Base-by-base conservation (phyloP, 306 rosid species). In the Arachis hypogaea region DNA sequence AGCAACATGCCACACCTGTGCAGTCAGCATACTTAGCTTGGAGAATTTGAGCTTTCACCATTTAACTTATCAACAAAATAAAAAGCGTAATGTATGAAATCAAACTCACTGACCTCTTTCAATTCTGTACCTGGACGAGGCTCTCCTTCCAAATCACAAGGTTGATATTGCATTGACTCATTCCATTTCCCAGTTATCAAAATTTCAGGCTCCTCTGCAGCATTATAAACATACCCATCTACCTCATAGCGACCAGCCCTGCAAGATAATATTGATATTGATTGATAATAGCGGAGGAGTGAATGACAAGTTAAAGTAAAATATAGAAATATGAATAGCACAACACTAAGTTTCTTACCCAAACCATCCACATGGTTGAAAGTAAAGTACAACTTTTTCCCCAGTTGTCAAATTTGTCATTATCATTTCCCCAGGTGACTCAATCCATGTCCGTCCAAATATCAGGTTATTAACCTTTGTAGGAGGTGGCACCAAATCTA, bases 281-380 rank as follows among this genome's bases (percentile, higher is more conserved):
- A 59, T 7, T 18, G 42, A 14, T 36, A 45, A 33, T 57, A 22
- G 28, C 4, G 60, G 56, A 47, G 41, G 56, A 69, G 22, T 28
- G 3, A 4, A 38, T 9, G 7, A 11, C 59, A 36, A 51, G 30
- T 68, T 56, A 11, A 46, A 66, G 9, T 22, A 22, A 22, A 22
- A 22, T 22, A 22, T 22, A 22, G 28, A 33, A 33, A 33, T 33
- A 33, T 33, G 38, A 33, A 44, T 33, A 59, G 11, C 56, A 30
- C 62, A 46, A 43, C 16, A 14, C n/a, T 30, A 4, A 16, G 68
- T 66, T 59, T 47, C 63, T 54, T 88, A 88, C 96, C 96, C 96
- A 66, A 90, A 86, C 96, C 96, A 90, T 59, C 97, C 97, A 74
- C 97, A 90, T 61, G 93, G 93, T 85, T 90, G 96, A 81, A 90